Percentiles rank a stretch among this genome's conserved stretches.
phyloP scores from a whole-genome alignment of 208 protist genomes.

The Leishmania turanica region DNA sequence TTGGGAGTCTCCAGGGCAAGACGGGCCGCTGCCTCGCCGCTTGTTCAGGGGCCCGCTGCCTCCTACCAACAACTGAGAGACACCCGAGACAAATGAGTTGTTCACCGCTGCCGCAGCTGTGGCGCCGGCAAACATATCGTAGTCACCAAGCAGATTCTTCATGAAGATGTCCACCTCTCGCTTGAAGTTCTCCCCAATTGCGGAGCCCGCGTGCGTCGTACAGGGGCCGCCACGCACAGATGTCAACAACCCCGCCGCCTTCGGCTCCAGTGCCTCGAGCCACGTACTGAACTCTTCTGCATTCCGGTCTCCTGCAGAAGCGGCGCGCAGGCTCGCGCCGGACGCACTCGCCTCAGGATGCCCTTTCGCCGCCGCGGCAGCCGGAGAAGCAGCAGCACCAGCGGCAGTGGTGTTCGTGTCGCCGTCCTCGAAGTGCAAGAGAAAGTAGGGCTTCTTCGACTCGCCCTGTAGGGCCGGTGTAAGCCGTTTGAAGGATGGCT shows the following conservation, averaged over 20 bases:
- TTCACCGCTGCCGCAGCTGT: background rate
- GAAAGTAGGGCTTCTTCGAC: slow-evolving; percentile 11
- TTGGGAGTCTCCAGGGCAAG: slow-evolving; percentile 2
- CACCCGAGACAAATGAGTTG: background rate
- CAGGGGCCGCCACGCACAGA: slow-evolving; percentile 1
- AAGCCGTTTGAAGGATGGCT: slow-evolving; percentile 57
- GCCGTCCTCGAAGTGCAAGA: slow-evolving; percentile 4
- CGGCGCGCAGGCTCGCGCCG: background rate
- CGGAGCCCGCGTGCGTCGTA: background rate
- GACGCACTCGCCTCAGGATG: background rate
- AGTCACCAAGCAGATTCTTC: slow-evolving; percentile 30
- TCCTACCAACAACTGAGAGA: background rate
- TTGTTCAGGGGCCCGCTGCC: background rate
- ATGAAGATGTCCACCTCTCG: slow-evolving; percentile 46
- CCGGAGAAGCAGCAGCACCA: background rate
- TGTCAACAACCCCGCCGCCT: background rate
- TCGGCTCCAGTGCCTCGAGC: slow-evolving; percentile 27
- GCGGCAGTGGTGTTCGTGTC: background rate
- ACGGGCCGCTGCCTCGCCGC: background rate
- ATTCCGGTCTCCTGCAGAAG: slow-evolving; percentile 9
- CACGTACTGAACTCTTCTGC: slow-evolving; percentile 32
- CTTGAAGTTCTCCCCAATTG: slow-evolving; percentile 36
- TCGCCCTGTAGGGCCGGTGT: slow-evolving; percentile 5
- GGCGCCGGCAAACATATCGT: slow-evolving; percentile 11
- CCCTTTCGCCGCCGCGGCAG: background rate